Percentiles rank a stretch among this genome's conserved stretches.
Evolutionary conservation across 345 rosid species (phyloP).

Genomic region (Excoecaria cochinchinensis): DNA sequence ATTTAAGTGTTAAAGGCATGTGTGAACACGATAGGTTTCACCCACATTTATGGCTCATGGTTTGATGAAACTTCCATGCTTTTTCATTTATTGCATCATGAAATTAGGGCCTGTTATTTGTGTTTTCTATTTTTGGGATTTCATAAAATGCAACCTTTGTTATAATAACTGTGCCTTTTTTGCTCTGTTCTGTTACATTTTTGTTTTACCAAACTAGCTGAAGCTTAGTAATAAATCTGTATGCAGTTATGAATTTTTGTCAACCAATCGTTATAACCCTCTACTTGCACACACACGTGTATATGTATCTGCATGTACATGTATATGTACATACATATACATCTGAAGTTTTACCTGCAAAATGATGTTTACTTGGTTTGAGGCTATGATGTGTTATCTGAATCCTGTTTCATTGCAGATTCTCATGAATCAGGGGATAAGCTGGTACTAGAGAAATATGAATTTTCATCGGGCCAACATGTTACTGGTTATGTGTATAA

Average conservation of each 20-base stretch:
- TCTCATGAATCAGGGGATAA: constrained; percentile 35
- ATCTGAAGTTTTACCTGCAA: not conserved
- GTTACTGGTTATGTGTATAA: constrained; percentile 79
- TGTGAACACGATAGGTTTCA: not conserved
- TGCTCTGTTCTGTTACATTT: not conserved
- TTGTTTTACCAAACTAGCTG: not conserved
- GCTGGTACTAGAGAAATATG: constrained; percentile 35
- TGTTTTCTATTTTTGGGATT: not conserved
- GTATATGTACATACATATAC: too few relatives aligned
- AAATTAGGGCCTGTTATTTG: not conserved
- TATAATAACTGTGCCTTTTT: not conserved
- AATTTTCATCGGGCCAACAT: constrained; percentile 55
- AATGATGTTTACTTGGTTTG: not conserved
- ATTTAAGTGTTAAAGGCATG: too few relatives aligned
- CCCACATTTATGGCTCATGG: not conserved
- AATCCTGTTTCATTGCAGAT: constrained; percentile 37
- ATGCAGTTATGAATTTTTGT: not conserved
- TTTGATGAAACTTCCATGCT: not conserved
- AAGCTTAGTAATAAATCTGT: not conserved
- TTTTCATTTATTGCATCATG: not conserved
- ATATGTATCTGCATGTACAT: not conserved
- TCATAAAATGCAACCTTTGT: not conserved
- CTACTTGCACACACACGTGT: not conserved
- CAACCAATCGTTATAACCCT: not conserved
- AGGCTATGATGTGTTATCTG: not conserved